Evolutionary conservation across 2,329 filamentous ascomycete species (phyloP), one percentile per base, ranked within the genome.

Genomic region (Fusarium multiceps): DNA sequence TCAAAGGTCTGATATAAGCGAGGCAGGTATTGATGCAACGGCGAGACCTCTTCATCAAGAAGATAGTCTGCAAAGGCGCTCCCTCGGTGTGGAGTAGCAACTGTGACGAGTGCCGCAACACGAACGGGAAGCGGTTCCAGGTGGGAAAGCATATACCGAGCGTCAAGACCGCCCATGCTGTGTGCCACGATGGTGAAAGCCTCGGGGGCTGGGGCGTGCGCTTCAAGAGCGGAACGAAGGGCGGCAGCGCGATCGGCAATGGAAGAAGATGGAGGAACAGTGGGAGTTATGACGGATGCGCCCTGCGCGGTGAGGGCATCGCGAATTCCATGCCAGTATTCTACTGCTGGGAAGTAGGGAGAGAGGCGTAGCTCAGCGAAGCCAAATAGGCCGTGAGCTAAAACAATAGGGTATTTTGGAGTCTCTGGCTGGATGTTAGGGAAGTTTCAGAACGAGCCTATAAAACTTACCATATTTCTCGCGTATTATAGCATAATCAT

Each of bases 131-230:
- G 76, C 2, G 85, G 86, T 43, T 79, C 80, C 14, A 90, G 80
- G 53, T 82, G 82, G 23, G 88, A 87, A 55, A 90, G 87, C 88
- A 91, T 89, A 77, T 89, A 89, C 47, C 89, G 83, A 12, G 88
- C 86, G 75, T 91, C 89, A 6, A 91, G 82, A 3, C 89, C 89
- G 49, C 89, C 88, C 88, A 90, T 90, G 71, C 84, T 87, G 80
- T 94, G 92, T 42, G 88, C 88, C 21, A 94, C 84, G 63, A 97
- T 92, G 76, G 93, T 93, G 69, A 97, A 93, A 53, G 90, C 68
- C 23, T 68, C 55, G 16, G 62, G 68, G 14, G 53, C 42, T 2
- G 85, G 82, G 12, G 78, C 79, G 34, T 79, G 76, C 23, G 78
- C 73, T 49, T 82, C 82, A 62, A 91, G 89, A 66, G 87, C 83